These are phyloP conservation scores for Coix lacrymajobi DNA, from an alignment of 176 grass and related monocot genomes.

Conservation along the genomic window DNA sequence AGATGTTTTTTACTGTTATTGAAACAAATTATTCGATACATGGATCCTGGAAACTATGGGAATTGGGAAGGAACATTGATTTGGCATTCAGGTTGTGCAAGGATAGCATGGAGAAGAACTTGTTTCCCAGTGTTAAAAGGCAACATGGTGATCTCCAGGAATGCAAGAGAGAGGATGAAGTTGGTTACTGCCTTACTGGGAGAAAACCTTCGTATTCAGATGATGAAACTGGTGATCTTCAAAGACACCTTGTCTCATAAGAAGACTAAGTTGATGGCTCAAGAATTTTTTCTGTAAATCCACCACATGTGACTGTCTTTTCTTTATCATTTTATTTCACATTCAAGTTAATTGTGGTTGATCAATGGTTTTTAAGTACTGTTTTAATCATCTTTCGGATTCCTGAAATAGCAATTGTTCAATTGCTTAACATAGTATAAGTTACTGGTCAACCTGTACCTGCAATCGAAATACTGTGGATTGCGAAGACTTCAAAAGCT, in stretches of 20 bases:
- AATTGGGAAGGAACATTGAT: constrained; percentile 38
- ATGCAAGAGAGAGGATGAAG: constrained; percentile 38
- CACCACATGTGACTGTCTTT: constrained; percentile 22
- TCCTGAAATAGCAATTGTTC: background rate
- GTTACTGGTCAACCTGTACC: background rate
- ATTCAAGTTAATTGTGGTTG: background rate
- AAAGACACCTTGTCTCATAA: constrained; percentile 28
- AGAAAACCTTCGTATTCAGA: constrained; percentile 51
- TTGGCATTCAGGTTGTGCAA: constrained; percentile 70
- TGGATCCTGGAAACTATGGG: background rate
- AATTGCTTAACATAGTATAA: constrained; percentile 12
- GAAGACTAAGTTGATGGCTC: constrained; percentile 22
- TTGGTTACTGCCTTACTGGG: constrained; percentile 41
- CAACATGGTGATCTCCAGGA: constrained; percentile 52
- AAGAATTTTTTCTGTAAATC: constrained; percentile 25
- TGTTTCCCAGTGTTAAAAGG: constrained; percentile 71
- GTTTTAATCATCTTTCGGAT: background rate
- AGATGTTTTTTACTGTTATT: background rate
- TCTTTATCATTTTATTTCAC: background rate
- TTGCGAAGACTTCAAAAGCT: background rate
- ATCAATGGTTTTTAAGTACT: background rate
- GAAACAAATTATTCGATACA: background rate
- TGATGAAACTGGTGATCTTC: constrained; percentile 44
- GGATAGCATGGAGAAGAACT: constrained; percentile 77
- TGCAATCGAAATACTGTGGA: background rate